Evolutionary conservation across 2,329 filamentous ascomycete species (phyloP).

Genomic region (Trichoderma citrinoviride): DNA sequence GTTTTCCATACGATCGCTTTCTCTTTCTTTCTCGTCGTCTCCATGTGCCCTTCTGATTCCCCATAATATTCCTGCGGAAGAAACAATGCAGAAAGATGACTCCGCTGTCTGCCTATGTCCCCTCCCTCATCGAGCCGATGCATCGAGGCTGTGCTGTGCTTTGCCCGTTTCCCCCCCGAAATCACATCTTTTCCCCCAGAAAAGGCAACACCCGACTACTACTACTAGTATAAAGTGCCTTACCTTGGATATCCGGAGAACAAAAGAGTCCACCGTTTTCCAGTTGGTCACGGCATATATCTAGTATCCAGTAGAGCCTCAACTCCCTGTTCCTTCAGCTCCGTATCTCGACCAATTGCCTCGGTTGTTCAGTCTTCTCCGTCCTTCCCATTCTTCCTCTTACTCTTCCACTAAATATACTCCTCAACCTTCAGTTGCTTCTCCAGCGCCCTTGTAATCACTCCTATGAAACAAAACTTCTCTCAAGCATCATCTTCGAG

Average conservation of each 20-base stretch:
- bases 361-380: not conserved
- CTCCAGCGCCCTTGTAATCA: no score
- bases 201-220: not conserved
- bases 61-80: not conserved
- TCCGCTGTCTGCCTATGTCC: not conserved
- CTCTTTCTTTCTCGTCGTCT: not conserved
- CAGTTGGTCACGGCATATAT: no score
- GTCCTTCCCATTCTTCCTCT: not conserved
- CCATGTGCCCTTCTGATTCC: no score
- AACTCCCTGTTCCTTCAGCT: not conserved
- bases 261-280: not conserved
- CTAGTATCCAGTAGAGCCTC: constrained; percentile 2
- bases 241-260: not conserved
- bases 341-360: not conserved
- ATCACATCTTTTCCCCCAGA: not conserved
- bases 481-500: no score
- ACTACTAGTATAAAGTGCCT: no score
- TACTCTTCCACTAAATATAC: not conserved
- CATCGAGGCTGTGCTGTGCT: constrained; percentile 5
- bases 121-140: not conserved
- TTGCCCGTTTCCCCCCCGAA: not conserved
- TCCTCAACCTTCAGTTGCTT: no score
- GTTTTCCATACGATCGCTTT: not conserved
- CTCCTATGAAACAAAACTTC: no score
- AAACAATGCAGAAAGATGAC: not conserved